phyloP scores from a whole-genome alignment of 2,329 filamentous ascomycete genomes.

The Dactylellina parvicollis region DNA sequence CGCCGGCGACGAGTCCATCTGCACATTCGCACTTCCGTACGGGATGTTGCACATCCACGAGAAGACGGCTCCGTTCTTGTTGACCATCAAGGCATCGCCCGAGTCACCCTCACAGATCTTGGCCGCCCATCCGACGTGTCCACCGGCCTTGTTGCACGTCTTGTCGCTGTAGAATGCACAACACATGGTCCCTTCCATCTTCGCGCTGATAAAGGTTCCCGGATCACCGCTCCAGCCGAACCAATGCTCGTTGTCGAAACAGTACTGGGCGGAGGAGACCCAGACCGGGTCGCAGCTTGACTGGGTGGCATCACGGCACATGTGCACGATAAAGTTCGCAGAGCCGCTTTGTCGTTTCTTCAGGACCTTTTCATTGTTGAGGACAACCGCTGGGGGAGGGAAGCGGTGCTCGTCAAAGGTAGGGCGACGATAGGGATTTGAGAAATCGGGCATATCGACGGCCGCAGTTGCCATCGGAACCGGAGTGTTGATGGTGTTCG shows the following conservation, averaged over 20 bases:
- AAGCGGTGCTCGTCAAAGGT: slow-evolving; percentile 49
- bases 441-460: slow-evolving; percentile 42
- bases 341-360: slow-evolving; percentile 42
- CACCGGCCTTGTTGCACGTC: slow-evolving; percentile 44
- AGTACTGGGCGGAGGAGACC: slow-evolving; percentile 50
- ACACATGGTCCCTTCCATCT: slow-evolving; percentile 49
- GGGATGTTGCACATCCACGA: slow-evolving; percentile 52
- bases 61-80: slow-evolving; percentile 26
- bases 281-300: slow-evolving; percentile 35
- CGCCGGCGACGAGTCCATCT: slow-evolving; percentile 26
- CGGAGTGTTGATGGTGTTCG: slow-evolving; percentile 4
- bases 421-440: slow-evolving; percentile 44
- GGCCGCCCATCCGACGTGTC: slow-evolving; percentile 40
- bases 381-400: slow-evolving; percentile 29
- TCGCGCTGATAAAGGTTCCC: slow-evolving; percentile 48
- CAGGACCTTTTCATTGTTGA: slow-evolving; percentile 28
- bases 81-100: slow-evolving; percentile 28
- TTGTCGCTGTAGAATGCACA: slow-evolving; percentile 47
- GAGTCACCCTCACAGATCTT: slow-evolving; percentile 35
- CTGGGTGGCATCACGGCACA: slow-evolving; percentile 43
- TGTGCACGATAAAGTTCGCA: slow-evolving; percentile 49
- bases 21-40: slow-evolving; percentile 42
- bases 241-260: slow-evolving; percentile 50
- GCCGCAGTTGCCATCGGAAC: slow-evolving; percentile 24
- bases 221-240: slow-evolving; percentile 51